A percentile compares a stretch with the other conserved stretches of the same genome.
These are phyloP conservation scores for Trypanosoma boissoni DNA, from an alignment of 208 protist species.

Conservation along the genomic window DNA sequence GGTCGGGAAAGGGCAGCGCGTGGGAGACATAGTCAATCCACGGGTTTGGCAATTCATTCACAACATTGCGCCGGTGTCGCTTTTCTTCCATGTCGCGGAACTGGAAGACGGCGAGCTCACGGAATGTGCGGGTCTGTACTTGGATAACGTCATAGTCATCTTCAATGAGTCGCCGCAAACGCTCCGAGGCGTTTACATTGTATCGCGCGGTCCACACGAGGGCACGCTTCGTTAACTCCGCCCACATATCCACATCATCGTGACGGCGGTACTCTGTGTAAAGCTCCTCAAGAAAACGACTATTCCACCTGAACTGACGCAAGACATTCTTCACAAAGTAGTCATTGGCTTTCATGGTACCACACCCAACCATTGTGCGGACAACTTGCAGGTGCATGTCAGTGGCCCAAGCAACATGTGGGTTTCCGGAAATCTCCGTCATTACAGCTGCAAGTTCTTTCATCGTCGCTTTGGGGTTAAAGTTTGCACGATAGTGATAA, in stretches of 20 bases:
- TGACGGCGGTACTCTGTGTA: constrained; percentile 87
- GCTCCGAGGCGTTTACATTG: constrained; percentile 72
- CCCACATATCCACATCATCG: constrained; percentile 78
- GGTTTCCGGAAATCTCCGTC: constrained; percentile 67
- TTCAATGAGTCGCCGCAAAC: constrained; percentile 78
- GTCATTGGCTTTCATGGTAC: constrained; percentile 87
- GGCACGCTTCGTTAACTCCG: constrained; percentile 86
- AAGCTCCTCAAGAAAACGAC: constrained; percentile 75
- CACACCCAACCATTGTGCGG: constrained; percentile 66
- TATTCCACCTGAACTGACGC: constrained; percentile 79
- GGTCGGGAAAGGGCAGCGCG: constrained; percentile 87
- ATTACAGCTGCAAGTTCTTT: constrained; percentile 39
- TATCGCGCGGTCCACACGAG: constrained; percentile 91
- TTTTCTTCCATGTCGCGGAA: constrained; percentile 88
- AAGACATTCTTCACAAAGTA: constrained; percentile 92
- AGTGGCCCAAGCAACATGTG: constrained; percentile 75
- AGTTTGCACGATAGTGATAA: constrained; percentile 48
- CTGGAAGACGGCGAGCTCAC: constrained; percentile 88
- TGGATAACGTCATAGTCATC: constrained; percentile 88
- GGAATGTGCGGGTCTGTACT: constrained; percentile 86
- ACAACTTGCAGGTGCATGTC: constrained; percentile 89
- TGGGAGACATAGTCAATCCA: constrained; percentile 88
- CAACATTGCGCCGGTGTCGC: constrained; percentile 53
- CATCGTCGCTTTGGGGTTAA: constrained; percentile 56
- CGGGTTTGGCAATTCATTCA: constrained; percentile 87